Percentiles rank a stretch among this genome's conserved stretches.
Evolutionary conservation across 371 early-diverging fungal species (phyloP).

Genomic region (Encephalitozoon hellem): DNA sequence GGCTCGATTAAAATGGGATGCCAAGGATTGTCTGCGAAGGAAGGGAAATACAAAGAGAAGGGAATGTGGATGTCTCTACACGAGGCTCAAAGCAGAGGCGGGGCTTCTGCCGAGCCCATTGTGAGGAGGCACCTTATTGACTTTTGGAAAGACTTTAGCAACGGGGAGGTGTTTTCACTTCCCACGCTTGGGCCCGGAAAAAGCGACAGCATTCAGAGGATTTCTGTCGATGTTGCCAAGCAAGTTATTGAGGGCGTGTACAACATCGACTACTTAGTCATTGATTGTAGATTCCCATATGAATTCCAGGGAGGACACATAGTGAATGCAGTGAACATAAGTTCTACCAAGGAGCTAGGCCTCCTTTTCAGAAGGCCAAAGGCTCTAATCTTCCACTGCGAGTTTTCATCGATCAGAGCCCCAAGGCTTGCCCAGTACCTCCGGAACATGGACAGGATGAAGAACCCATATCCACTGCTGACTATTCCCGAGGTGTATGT

Average conservation of each 20-base stretch:
- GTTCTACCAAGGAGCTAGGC: conserved; percentile 61
- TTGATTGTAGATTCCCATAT: conserved; percentile 76
- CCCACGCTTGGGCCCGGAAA: conserved; percentile 55
- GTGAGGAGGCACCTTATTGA: not conserved
- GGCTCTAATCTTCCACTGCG: conserved; percentile 76
- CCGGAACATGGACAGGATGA: conserved; percentile 68
- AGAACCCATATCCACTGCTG: conserved; percentile 69
- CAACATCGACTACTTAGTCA: conserved; percentile 62
- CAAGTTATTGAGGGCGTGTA: conserved; percentile 29
- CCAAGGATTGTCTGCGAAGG: not conserved
- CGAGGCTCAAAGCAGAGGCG: not conserved
- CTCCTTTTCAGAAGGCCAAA: conserved; percentile 48
- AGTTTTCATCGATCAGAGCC: conserved; percentile 72
- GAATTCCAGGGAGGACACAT: conserved; percentile 81
- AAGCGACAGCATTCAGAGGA: conserved; percentile 53
- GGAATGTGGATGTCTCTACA: not conserved
- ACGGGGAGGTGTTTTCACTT: conserved; percentile 36
- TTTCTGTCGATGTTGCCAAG: conserved; percentile 34
- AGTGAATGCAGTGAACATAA: conserved; percentile 66
- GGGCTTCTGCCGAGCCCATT: not conserved
- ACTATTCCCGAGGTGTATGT: conserved; percentile 75
- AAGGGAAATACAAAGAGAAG: not conserved
- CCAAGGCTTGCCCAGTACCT: conserved; percentile 71
- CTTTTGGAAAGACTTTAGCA: conserved; percentile 26
- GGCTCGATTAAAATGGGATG: not conserved